Conservation (phyloP, 2,329 filamentous ascomycete genomes). For the Cladosporium sp. region DNA sequence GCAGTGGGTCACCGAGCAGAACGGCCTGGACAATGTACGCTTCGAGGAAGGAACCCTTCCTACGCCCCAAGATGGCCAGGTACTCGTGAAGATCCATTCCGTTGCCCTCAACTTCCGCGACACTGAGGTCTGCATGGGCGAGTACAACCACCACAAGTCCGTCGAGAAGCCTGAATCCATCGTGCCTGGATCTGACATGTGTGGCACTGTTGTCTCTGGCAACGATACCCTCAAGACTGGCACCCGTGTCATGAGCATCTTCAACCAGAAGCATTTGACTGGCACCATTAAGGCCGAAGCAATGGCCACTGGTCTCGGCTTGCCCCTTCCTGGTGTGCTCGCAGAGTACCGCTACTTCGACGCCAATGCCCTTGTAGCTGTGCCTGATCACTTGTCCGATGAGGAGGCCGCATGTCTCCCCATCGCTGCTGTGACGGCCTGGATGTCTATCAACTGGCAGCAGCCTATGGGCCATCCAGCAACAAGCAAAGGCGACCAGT, state of each 20-base stretch:
- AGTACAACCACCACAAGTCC: slow-evolving; percentile 67
- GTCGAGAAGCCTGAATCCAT: slow-evolving; percentile 48
- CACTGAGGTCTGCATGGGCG: slow-evolving; percentile 62
- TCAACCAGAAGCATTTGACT: slow-evolving; percentile 57
- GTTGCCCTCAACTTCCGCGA: slow-evolving; percentile 59
- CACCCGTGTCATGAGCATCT: slow-evolving; percentile 68
- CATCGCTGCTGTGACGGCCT: slow-evolving; percentile 64
- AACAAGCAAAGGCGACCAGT: slow-evolving; percentile 36
- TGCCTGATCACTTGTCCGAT: slow-evolving; percentile 59
- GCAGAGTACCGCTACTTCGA: slow-evolving; percentile 63
- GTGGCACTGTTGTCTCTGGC: slow-evolving; percentile 61
- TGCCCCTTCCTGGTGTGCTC: slow-evolving; percentile 61
- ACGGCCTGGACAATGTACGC: slow-evolving; percentile 46
- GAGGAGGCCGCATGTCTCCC: slow-evolving; percentile 64
- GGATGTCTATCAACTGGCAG: slow-evolving; percentile 66
- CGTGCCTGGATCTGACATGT: slow-evolving; percentile 72
- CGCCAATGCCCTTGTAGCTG: slow-evolving; percentile 56
- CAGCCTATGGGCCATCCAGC: slow-evolving; percentile 56
- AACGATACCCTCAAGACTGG: slow-evolving; percentile 55
- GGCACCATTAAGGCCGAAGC: slow-evolving; percentile 62
- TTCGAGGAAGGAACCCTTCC: slow-evolving; percentile 40
- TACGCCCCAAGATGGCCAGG: slow-evolving; percentile 44
- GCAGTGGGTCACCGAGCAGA: slow-evolving; percentile 47
- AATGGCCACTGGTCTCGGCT: slow-evolving; percentile 60
- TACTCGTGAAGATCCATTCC: slow-evolving; percentile 55